phyloP scores from a whole-genome alignment of 1,284 basidiomycete species.

The Ganoderma sinense region DNA sequence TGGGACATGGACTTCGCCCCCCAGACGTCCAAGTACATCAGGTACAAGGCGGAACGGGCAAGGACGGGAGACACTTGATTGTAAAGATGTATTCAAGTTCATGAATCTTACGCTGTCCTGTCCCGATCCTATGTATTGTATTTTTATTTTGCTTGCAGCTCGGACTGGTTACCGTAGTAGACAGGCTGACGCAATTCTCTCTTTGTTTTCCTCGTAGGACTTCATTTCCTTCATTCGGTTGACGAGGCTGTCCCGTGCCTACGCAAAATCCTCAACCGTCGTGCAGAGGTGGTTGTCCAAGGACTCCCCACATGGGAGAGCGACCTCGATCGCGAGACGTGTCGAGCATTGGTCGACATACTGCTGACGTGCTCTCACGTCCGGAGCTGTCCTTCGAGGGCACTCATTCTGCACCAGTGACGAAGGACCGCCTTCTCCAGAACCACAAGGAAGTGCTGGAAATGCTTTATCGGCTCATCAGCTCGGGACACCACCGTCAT shows the following conservation, averaged over 20 bases:
- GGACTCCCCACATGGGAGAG: slow-evolving; percentile 1
- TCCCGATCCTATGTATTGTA: background rate
- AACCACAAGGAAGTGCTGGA: background rate
- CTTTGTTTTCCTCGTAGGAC: background rate
- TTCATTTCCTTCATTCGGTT: background rate
- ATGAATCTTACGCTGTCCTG: background rate
- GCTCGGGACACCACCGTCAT: background rate
- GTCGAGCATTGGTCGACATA: slow-evolving; percentile 1
- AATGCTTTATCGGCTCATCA: background rate
- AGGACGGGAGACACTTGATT: background rate
- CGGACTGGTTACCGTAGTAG: background rate
- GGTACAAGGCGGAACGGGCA: slow-evolving; percentile 15
- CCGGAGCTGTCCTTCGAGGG: background rate
- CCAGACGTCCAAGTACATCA: slow-evolving; percentile 16
- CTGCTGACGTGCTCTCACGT: slow-evolving; percentile 11
- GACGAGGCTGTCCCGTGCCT: slow-evolving; percentile 5
- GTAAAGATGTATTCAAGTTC: background rate
- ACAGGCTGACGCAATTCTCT: background rate
- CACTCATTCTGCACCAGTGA: background rate
- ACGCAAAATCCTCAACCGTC: slow-evolving; percentile 11
- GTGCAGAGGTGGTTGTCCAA: slow-evolving; percentile 6
- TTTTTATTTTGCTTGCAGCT: background rate
- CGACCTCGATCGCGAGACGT: slow-evolving; percentile 9
- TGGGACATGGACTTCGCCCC: slow-evolving; percentile 12
- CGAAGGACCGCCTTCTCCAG: background rate